These are phyloP conservation scores for Chenopodium album DNA, from an alignment of 148 eudicot genomes.

Conservation along the genomic window DNA sequence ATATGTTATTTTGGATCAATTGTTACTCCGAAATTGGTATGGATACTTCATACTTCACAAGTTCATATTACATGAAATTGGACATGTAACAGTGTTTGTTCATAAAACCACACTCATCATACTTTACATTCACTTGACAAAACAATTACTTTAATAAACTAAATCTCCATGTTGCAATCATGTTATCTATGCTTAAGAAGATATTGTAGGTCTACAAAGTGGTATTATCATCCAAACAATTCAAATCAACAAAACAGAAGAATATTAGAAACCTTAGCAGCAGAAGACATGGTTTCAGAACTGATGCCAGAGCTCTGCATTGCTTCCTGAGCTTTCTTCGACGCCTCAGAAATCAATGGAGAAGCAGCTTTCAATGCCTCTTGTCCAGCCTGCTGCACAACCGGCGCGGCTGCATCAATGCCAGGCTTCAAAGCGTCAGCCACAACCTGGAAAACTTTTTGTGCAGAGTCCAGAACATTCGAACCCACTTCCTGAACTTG, in stretches of 20 bases:
- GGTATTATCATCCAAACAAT: not conserved
- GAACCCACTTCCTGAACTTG: constrained; percentile 77
- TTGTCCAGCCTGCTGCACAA: constrained; percentile 75
- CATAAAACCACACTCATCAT: not conserved
- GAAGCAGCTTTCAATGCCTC: constrained; percentile 67
- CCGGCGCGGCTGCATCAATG: constrained; percentile 68
- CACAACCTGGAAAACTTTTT: constrained; percentile 47
- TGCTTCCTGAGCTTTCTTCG: constrained; percentile 85
- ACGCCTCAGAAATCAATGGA: constrained; percentile 71
- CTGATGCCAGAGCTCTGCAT: constrained; percentile 81
- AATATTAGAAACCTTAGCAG: constrained; percentile 64
- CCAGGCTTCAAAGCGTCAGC: constrained; percentile 65
- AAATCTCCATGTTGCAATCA: too few species aligned
- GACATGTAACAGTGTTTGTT: too few species aligned
- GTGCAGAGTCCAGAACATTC: constrained; percentile 45
- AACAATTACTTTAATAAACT: not conserved
- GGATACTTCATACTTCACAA: too few species aligned
- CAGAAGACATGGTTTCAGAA: constrained; percentile 57
- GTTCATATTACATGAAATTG: too few species aligned
- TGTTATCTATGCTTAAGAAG: not conserved
- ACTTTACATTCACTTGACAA: too few species aligned
- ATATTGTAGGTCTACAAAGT: not conserved
- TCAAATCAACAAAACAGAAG: not conserved
- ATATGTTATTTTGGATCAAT: not conserved
- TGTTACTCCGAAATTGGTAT: too few species aligned